Percentiles rank a stretch among this genome's conserved stretches.
Evolutionary conservation across 495 filamentous ascomycete species (phyloP).

Genomic region (Podospora tetraspora): DNA sequence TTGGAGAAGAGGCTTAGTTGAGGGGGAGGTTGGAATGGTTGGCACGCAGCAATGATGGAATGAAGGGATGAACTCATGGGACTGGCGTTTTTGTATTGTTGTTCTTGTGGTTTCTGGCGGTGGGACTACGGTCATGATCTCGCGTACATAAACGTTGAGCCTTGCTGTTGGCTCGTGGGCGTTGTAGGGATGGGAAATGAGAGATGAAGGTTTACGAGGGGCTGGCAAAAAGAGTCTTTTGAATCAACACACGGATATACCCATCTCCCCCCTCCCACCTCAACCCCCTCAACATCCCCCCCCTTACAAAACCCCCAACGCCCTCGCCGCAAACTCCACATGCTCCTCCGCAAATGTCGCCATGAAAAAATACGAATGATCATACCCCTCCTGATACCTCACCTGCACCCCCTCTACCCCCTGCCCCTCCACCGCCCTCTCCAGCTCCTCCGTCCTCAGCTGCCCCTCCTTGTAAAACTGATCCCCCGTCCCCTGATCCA

Average conservation of each 20-base stretch:
- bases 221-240: neutral
- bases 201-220: constrained; percentile 2
- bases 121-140: neutral
- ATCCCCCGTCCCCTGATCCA: constrained; percentile 90
- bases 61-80: constrained; percentile 7
- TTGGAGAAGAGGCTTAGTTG: constrained; percentile 16
- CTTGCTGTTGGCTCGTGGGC: neutral
- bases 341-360: constrained; percentile 84
- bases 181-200: neutral
- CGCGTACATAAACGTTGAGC: neutral
- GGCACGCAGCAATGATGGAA: neutral
- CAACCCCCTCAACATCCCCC: neutral
- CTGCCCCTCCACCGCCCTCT: constrained; percentile 62
- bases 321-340: constrained; percentile 83
- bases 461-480: constrained; percentile 94
- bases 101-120: neutral
- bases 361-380: constrained; percentile 96
- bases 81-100: constrained; percentile 7
- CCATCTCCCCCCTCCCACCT: neutral
- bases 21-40: neutral
- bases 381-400: constrained; percentile 85
- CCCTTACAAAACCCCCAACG: constrained; percentile 43
- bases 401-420: constrained; percentile 63
- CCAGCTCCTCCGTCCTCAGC: constrained; percentile 88
- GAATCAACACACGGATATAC: neutral